Base-by-base conservation (phyloP, 2,329 filamentous ascomycete species). In the Ophiosphaerella korrae region DNA sequence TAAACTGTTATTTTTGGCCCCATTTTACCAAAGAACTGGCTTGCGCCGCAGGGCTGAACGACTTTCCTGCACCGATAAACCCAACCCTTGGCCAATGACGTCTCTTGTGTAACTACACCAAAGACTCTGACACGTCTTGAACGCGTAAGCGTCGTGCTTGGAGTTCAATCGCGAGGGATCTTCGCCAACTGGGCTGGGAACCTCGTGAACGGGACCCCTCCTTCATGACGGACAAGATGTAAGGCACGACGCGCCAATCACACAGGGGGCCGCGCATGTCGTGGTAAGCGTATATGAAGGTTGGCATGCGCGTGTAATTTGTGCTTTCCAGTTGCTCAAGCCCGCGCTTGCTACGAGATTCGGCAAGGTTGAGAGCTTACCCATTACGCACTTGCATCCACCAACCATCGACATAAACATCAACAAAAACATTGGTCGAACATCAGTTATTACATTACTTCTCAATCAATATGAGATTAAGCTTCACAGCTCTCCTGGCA, bases 311-410 rank as follows among this genome's bases (percentile, higher is more conserved):
- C 31, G 16, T 78, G 33, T 24, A 77, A n/a, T 87, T 36, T 24
- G 38, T 23, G 21, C 12, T 29, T 9, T 29, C 21, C 13, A 23
- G 16, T 41, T 26, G 21, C 12, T n/a, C 26, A 41, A 23, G 18
- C 23, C 26, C 29, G 21, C 32, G 32, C 18, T 88, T 56, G 80
- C 85, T 53, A 82, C 42, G 29, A 41, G 32, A 9, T 31, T 23
- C 13, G 23, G 18, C 7, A 24, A 34, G 14, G 36, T 29, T 41
- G 24, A 42, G 31, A 38, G 29, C 24, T 14, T 42, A 14, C 24
- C 14, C 12, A 16, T 14, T n/a, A 6, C 26, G 26, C 12, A 18
- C n/a, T 16, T 36, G 14, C 24, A 32, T 39, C 34, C 2, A 38
- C 41, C 6, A 34, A 14, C 16, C 34, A 18, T 14, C 16, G 21